phyloP scores from a whole-genome alignment of 2,329 filamentous ascomycete species.

The Albifimbria verrucaria region DNA sequence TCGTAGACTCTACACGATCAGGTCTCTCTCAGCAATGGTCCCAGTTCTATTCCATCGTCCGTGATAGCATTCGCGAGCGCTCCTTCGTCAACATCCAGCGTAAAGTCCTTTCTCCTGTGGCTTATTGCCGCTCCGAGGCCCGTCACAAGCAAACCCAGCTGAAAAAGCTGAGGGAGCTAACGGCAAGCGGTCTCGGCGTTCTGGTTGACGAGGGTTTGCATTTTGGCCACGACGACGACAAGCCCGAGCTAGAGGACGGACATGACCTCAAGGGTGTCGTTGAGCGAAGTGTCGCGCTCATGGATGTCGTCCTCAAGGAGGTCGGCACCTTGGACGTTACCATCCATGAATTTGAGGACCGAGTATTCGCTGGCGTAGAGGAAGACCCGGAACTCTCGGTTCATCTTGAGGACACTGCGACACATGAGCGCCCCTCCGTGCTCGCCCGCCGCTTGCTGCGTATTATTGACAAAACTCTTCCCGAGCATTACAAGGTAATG shows the following conservation, averaged over 20 bases:
- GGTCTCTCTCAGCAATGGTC: constrained; percentile 53
- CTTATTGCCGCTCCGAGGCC: constrained; percentile 70
- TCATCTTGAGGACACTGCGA: constrained; percentile 43
- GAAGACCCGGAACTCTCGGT: constrained; percentile 57
- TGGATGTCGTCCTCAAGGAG: constrained; percentile 79
- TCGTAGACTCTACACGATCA: constrained; percentile 31
- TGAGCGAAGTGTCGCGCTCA: constrained; percentile 75
- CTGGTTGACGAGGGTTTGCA: constrained; percentile 82
- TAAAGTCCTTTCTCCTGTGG: constrained; percentile 74
- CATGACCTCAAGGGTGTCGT: constrained; percentile 67
- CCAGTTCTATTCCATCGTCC: constrained; percentile 78
- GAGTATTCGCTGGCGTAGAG: constrained; percentile 60
- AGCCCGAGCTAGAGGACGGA: constrained; percentile 47
- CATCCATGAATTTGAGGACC: constrained; percentile 63
- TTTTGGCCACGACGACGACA: constrained; percentile 59
- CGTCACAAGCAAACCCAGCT: constrained; percentile 70
- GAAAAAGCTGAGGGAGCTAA: constrained; percentile 71
- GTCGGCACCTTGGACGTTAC: constrained; percentile 61
- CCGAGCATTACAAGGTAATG: constrained; percentile 60
- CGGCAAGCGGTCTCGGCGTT: constrained; percentile 81
- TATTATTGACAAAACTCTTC: constrained; percentile 67
- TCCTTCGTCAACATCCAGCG: constrained; percentile 69
- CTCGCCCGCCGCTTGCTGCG: constrained; percentile 65
- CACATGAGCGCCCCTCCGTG: constrained; percentile 49
- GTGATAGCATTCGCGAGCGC: constrained; percentile 69